Percentiles rank a stretch among this genome's conserved stretches.
These are phyloP conservation scores for Rhizopus arrhizus DNA, from an alignment of 371 early-diverging fungal species.

Conservation along the genomic window DNA sequence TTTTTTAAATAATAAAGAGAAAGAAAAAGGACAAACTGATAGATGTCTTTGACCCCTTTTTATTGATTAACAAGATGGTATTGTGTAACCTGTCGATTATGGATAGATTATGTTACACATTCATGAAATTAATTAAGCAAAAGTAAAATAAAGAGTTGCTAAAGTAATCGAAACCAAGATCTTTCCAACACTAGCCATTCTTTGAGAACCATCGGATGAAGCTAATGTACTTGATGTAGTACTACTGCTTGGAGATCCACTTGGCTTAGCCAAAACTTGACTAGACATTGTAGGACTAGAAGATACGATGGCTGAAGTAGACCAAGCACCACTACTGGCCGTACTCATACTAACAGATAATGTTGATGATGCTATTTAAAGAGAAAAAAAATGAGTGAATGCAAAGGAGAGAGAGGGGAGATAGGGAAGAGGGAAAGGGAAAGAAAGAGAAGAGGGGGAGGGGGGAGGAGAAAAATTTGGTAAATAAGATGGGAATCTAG, in stretches of 20 bases:
- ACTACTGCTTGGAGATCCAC: conserved; percentile 15
- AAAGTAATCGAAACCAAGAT: conserved; percentile 14
- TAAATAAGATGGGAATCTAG: conserved; percentile 4
- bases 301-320: not conserved
- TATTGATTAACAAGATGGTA: not conserved
- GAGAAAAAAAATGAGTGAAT: conserved; percentile 6
- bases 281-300: conserved; percentile 6
- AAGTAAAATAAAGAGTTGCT: conserved; percentile 1
- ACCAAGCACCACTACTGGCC: not conserved
- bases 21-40: not conserved
- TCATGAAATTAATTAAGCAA: too few relatives aligned
- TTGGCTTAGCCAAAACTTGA: conserved; percentile 16
- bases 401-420: conserved; percentile 6
- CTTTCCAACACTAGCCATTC: conserved; percentile 3
- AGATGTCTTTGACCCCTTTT: conserved; percentile 1
- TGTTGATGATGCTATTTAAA: conserved; percentile 15
- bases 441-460: not conserved
- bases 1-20: conserved; percentile 5
- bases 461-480: not conserved
- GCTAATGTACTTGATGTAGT: conserved; percentile 6
- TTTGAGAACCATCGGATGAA: not conserved
- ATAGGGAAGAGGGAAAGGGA: not conserved
- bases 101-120: not conserved
- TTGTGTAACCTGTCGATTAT: conserved; percentile 4
- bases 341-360: conserved; percentile 6